Evolutionary conservation across 495 filamentous ascomycete genomes (phyloP).

Genomic region (Melanomma pulvis-pyrius): DNA sequence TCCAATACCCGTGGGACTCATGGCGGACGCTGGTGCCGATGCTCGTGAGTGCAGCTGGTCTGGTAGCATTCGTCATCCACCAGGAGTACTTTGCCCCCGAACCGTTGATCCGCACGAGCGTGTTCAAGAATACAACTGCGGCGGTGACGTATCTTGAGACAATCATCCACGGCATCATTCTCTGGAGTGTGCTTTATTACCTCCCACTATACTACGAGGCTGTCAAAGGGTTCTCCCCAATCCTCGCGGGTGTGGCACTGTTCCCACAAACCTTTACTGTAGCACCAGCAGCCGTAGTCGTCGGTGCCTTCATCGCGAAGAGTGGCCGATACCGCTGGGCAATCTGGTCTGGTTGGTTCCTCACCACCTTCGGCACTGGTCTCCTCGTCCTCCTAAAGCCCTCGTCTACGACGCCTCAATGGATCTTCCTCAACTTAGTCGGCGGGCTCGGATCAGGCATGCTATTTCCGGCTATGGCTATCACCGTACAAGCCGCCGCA

Average conservation of each 20-base stretch:
- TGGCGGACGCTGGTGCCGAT: conserved; percentile 53
- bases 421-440: conserved; percentile 55
- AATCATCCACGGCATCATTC: conserved; percentile 57
- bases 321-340: conserved; percentile 56
- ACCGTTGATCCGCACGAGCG: conserved; percentile 57
- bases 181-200: conserved; percentile 62
- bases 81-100: conserved; percentile 48
- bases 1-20: conserved; percentile 55
- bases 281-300: conserved; percentile 52
- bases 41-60: conserved; percentile 35
- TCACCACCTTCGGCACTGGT: conserved; percentile 54
- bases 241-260: conserved; percentile 61
- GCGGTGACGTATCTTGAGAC: conserved; percentile 53
- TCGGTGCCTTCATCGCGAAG: conserved; percentile 49
- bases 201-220: conserved; percentile 67
- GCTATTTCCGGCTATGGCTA: conserved; percentile 54
- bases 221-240: conserved; percentile 57
- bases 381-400: conserved; percentile 52
- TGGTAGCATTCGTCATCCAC: conserved; percentile 40
- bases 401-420: conserved; percentile 49
- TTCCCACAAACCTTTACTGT: conserved; percentile 63
- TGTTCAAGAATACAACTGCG: conserved; percentile 56
- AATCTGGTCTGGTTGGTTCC: conserved; percentile 57
- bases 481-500: conserved; percentile 56
- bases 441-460: conserved; percentile 55